Evolutionary conservation across 371 early-diverging fungal genomes (phyloP), one percentile per base, ranked within the genome.

Genomic region (Saksenaea vasiformis): DNA sequence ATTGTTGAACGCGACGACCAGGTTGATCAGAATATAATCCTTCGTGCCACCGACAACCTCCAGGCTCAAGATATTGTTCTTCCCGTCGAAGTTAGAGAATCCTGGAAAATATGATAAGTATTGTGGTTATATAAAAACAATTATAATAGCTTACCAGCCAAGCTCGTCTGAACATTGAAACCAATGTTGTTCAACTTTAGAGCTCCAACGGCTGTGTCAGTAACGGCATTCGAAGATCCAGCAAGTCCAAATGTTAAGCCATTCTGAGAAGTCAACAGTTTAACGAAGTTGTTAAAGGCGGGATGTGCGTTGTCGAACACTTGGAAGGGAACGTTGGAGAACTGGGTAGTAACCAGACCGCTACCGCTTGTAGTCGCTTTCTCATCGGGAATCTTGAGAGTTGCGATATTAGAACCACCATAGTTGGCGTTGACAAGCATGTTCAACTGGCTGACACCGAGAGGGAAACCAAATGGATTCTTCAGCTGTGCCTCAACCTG

Each of bases 401-500:
- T 58, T 43, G 86, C 87, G 13, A 85, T 71, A 35, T 61, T 58
- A 41, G 59, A 62, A 26, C 80, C 80, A 5, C 58, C 43, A 27
- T 62, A 70, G 22, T 60, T 69, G 27, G 74, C 75, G 17, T 44
- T 60, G 44, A 83, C 80, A 22, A 78, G 58, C 78, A 85, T 80
- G 61, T 79, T 70, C 27, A 86, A 67, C 31, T 76, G 69, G 14
- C 62, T 58, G 41, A 87, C 82, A 62, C 62, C 73, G 41, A 87
- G 70, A 57, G 85, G 84, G 85, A 86, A 85, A 10, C 83, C 76
- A 34, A 86, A 86, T 2, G 87, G 86, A 64, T 70, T 82, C 65
- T 85, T 70, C 60, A 80, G 75, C 61, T 82, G 79, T 28, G 67
- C 74, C 39, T 83, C 77, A 54, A 82, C 80, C 55, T 76, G 57